Percentiles rank a stretch among this genome's conserved stretches.
Evolutionary conservation across 176 grass and related monocot genomes (phyloP).

Genomic region (Carex littledalei): DNA sequence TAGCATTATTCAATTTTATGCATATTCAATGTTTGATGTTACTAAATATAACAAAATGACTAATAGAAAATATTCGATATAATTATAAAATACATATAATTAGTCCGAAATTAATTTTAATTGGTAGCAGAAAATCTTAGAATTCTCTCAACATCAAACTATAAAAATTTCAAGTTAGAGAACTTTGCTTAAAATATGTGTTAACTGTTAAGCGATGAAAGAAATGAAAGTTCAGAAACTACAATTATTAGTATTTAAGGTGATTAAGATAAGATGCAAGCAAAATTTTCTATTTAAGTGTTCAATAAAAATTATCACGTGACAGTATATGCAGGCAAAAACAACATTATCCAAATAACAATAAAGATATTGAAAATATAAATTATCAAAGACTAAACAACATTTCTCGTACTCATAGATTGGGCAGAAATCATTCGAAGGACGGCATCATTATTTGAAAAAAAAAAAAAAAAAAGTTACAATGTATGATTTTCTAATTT

Average conservation of each 20-base stretch:
- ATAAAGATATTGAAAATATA: background rate
- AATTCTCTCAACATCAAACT: background rate
- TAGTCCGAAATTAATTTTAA: background rate
- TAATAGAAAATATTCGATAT: background rate
- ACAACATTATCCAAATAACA: background rate
- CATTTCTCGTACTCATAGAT: background rate
- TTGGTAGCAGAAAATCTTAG: background rate
- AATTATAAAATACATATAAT: background rate
- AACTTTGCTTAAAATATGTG: background rate
- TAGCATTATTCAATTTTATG: background rate
- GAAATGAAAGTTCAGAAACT: background rate
- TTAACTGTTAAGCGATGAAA: background rate
- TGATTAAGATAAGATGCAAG: background rate
- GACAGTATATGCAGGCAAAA: background rate
- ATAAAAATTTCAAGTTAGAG: background rate
- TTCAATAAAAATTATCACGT: background rate
- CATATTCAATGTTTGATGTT: background rate
- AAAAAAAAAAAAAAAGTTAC: too few relatives aligned
- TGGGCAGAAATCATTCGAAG: background rate
- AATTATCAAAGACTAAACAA: background rate
- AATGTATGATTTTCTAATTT: background rate
- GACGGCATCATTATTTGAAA: background rate
- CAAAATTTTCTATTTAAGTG: background rate
- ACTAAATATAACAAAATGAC: background rate
- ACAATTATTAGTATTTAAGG: background rate